Evolutionary conservation across 2,329 filamentous ascomycete genomes (phyloP), one percentile per base, ranked within the genome.

Genomic region (Capronia coronata): DNA sequence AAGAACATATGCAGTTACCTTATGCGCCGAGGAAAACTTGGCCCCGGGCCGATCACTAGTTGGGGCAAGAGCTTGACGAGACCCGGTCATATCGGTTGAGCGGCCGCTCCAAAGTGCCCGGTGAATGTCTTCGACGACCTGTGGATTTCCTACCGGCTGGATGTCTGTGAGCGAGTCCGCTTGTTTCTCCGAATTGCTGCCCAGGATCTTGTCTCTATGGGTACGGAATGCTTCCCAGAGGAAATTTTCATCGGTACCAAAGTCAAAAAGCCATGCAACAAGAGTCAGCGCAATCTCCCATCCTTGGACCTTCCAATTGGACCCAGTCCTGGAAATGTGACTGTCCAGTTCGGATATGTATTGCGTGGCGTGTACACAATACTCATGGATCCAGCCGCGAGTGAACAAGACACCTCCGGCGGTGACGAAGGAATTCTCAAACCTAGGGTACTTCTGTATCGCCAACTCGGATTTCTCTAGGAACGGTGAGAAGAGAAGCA

Each of bases 201-300:
- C 41, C 23, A 41, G 52, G n/a, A 55, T 41, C 18, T 42, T 49
- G 14, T 57, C 49, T 4, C 27, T 41, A 18, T 55, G 25, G 8
- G 48, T 38, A 32, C 49, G 55, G 18, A 63, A 54, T 8, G 68
- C 63, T 40, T 66, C 62, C 43, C 66, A 55, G 2, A 65, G 48
- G 43, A 43, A 54, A 41, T 62, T 62, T 2, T 71, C 62, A 6
- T 70, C 59, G 2, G 65, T 61, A 1, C 78, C 78, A 56, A 78
- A 80, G 44, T 76, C 72, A 44, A 82, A 72, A 13, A 82, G 67
- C 1, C 72, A 71, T 1, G 77, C 71, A 41, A 79, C 70, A 54
- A 80, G 79, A 6, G 72, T 71, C 5, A 78, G 72, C 2, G 72
- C 73, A 10, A 80, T 69, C 47, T 75, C 75, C 2, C 77, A 71